Conservation (phyloP, 345 rosid species). For the Arabidopsis suecica region DNA sequence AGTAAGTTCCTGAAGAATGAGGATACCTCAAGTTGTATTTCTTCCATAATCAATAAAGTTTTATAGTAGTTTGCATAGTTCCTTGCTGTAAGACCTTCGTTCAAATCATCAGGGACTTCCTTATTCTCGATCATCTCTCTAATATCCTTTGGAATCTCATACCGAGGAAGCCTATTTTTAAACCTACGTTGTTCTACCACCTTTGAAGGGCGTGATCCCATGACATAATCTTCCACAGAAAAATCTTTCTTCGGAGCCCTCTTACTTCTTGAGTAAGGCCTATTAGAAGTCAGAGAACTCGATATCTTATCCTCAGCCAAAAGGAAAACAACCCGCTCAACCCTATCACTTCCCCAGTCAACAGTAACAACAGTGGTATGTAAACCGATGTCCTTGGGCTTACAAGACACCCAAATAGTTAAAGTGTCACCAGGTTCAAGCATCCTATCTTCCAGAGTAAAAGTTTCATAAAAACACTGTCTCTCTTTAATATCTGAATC, state of each 20-base stretch:
- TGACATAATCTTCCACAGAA: constrained; percentile 49
- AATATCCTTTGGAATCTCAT: constrained; percentile 66
- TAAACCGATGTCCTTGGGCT: constrained; percentile 70
- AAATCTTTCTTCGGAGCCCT: constrained; percentile 65
- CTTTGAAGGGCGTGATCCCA: constrained; percentile 58
- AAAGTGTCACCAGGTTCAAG: constrained; percentile 68
- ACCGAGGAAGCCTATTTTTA: constrained; percentile 65
- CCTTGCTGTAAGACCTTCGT: constrained; percentile 49
- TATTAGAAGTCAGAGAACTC: constrained; percentile 58
- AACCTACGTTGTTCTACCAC: background rate
- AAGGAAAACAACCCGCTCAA: constrained; percentile 71
- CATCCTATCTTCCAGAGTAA: constrained; percentile 77
- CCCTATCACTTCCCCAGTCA: constrained; percentile 54
- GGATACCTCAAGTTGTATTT: constrained; percentile 79
- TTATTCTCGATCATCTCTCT: constrained; percentile 68
- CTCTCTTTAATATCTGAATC: constrained; percentile 30
- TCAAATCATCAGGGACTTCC: constrained; percentile 56
- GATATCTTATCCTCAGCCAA: constrained; percentile 85
- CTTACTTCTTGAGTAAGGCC: constrained; percentile 58
- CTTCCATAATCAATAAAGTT: constrained; percentile 77
- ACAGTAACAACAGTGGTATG: constrained; percentile 67
- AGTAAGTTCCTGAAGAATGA: constrained; percentile 2
- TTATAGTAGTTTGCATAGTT: constrained; percentile 70
- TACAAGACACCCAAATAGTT: constrained; percentile 80
- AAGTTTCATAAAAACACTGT: constrained; percentile 53